Base-by-base conservation (phyloP, 495 filamentous ascomycete species). In the Bathelium albidoporum region DNA sequence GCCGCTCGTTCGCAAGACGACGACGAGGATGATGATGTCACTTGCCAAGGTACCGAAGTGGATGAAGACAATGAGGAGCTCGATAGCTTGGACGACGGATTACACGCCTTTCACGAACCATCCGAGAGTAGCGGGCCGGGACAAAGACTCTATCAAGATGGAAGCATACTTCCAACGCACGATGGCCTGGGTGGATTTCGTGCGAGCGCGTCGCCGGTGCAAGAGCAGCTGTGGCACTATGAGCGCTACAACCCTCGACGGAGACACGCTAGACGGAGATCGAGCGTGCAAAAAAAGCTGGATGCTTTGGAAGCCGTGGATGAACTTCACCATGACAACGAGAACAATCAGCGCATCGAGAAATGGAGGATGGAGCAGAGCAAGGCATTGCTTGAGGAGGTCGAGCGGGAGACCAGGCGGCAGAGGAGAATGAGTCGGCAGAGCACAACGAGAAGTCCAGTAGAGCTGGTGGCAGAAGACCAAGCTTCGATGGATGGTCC, bases 291-390 rank as follows among this genome's bases (percentile, higher is more conserved):
- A 71, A 81, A 80, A 59, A 77, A 83, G 44, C 68, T 85, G 31
- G 88, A 91, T 69, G 85, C 84, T 63, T 64, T 84, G n/a, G 83
- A 88, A 65, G 80, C 76, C 55, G 81, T 85, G 45, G 81, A 82
- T 32, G 77, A 76, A 26, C 78, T 81, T 64, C 69, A 80, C 26
- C 76, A 81, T 34, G 83, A 85, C 63, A 73, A 79, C 14, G 89
- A 96, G 53, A 84, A 88, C 59, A 88, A 85, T 70, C 81, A 84
- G 67, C 80, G 92, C 66, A 95, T 98, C 75, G 90, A 97, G 73
- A 79, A 83, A 49, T 98, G 94, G 94, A 81, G 92, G 65, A 76
- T 94, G 70, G 94, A 97, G 70, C 95, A 97, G 73, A 96, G 90
- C 69, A 81, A 81, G 65, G 82, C 87, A 20, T 75, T 98, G 45